phyloP scores from a whole-genome alignment of 345 rosid species.

The Eucalyptus leucophloia region DNA sequence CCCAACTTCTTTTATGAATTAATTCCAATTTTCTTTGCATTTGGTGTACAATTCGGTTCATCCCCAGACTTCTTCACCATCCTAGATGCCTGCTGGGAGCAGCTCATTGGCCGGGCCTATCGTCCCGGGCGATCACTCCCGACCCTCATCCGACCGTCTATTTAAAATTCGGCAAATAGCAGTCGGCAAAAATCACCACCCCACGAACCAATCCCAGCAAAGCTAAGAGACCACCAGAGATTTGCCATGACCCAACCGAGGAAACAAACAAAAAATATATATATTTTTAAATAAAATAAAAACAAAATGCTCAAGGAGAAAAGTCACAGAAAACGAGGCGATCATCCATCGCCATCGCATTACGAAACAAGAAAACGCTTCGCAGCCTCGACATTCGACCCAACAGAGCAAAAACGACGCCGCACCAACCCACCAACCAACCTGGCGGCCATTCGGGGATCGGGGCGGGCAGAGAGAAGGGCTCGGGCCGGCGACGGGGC shows the following conservation, averaged over 20 bases:
- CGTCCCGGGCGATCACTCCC: not conserved
- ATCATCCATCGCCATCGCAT: not conserved
- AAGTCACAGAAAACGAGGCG: not conserved
- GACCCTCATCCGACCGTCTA: no score
- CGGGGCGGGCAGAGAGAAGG: constrained; percentile 58
- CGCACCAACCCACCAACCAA: not conserved
- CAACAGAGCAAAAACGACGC: not conserved
- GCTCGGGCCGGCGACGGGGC: constrained; percentile 15
- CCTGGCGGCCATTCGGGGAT: constrained; percentile 78
- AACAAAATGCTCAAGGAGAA: not conserved
- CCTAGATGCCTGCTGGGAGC: not conserved
- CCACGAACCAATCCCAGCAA: not conserved
- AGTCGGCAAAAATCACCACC: not conserved
- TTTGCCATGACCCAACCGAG: not conserved
- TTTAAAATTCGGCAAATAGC: not conserved
- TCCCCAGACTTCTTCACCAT: not conserved
- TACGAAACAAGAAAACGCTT: no score
- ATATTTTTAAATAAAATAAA: fast-evolving
- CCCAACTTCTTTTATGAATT: not conserved
- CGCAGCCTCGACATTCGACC: not conserved
- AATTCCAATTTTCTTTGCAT: not conserved
- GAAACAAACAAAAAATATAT: not conserved
- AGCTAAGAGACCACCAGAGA: not conserved
- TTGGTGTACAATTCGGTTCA: not conserved
- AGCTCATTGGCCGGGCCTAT: not conserved